These are phyloP conservation scores for Pouteria glomerata DNA, from an alignment of 148 eudicot genomes.

Conservation along the genomic window DNA sequence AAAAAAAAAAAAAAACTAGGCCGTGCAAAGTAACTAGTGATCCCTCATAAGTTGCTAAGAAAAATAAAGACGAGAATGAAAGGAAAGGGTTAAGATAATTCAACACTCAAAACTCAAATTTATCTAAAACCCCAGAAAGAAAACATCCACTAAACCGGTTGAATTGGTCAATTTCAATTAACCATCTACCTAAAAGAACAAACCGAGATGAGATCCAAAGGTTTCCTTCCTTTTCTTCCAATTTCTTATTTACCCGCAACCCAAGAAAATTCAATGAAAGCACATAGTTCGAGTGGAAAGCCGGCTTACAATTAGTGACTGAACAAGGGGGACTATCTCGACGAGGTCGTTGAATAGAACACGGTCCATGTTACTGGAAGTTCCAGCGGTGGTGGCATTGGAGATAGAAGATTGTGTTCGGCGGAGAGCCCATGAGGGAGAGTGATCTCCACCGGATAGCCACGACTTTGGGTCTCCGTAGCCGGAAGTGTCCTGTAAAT, in stretches of 20 bases:
- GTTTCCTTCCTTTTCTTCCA: background rate
- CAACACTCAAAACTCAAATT: background rate
- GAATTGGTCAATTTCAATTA: background rate
- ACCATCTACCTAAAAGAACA: background rate
- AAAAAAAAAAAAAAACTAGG: too few species aligned
- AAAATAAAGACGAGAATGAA: background rate
- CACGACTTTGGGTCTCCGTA: constrained; percentile 28
- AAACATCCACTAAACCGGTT: background rate
- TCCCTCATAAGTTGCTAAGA: background rate
- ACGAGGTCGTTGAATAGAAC: constrained; percentile 60
- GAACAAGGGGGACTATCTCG: constrained; percentile 77
- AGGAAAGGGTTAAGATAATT: background rate
- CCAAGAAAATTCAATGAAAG: background rate
- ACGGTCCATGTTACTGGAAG: constrained; percentile 41
- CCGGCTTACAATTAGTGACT: constrained; percentile 61
- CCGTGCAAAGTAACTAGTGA: background rate
- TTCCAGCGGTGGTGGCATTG: constrained; percentile 18
- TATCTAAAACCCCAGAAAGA: background rate
- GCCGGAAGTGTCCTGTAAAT: constrained; percentile 19
- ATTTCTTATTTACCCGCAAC: background rate
- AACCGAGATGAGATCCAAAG: background rate
- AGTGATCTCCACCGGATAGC: constrained; percentile 25
- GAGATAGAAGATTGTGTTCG: constrained; percentile 27
- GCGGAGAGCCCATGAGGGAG: constrained; percentile 21
- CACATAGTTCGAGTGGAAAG: background rate